A percentile compares a stretch with the other conserved stretches of the same genome.
Conservation (phyloP, 192 early-diverging fungal genomes). For the Backusella macrospora region DNA sequence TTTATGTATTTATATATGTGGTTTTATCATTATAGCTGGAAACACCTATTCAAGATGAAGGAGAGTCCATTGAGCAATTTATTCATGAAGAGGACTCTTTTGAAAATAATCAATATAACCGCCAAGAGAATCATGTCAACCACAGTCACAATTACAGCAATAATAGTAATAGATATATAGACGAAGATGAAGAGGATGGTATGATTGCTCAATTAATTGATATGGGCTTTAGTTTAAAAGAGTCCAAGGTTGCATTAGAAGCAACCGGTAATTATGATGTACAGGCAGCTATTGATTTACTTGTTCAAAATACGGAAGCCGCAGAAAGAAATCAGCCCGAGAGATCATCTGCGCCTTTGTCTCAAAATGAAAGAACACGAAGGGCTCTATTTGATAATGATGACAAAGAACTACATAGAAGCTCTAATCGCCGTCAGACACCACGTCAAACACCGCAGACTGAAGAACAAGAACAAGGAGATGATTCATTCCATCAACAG, state of each 20-base stretch:
- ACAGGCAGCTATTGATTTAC: constrained; percentile 52
- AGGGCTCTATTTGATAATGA: constrained; percentile 15
- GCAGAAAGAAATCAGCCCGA: background rate
- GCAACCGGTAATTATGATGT: constrained; percentile 67
- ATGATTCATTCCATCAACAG: constrained; percentile 47
- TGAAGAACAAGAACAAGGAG: constrained; percentile 16
- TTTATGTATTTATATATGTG: background rate
- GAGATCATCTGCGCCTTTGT: background rate
- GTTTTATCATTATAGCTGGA: background rate
- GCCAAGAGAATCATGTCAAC: background rate
- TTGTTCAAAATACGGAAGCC: constrained; percentile 39
- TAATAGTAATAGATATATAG: background rate
- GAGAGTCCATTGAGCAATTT: no score
- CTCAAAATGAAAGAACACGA: constrained; percentile 17
- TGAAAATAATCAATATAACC: background rate
- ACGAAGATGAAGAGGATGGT: constrained; percentile 38
- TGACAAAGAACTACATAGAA: background rate
- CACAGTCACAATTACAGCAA: background rate
- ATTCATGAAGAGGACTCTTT: background rate
- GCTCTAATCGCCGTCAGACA: background rate
- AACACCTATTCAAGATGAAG: background rate
- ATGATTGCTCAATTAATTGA: constrained; percentile 75
- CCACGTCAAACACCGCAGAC: background rate
- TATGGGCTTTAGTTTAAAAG: constrained; percentile 77
- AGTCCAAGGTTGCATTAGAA: constrained; percentile 69